These are phyloP conservation scores for Penicillium taxi DNA, from an alignment of 495 filamentous ascomycete species.

Conservation along the genomic window DNA sequence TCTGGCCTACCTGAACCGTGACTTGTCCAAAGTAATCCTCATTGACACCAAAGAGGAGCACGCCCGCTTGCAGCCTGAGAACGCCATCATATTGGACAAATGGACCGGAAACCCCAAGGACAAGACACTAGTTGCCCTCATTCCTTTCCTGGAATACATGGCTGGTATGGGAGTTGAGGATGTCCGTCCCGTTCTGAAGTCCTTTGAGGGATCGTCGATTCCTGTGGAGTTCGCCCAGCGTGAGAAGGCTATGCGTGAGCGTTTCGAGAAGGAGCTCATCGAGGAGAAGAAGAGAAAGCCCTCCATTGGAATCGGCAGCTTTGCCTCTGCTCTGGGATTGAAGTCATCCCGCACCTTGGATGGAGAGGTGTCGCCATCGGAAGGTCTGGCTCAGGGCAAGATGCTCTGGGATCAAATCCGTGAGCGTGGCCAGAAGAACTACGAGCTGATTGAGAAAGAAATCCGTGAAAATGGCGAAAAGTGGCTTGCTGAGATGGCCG, in stretches of 20 bases:
- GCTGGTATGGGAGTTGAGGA: constrained; percentile 86
- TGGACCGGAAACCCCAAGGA: constrained; percentile 82
- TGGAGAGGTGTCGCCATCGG: constrained; percentile 59
- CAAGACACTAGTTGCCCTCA: constrained; percentile 73
- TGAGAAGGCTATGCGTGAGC: constrained; percentile 73
- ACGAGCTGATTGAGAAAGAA: constrained; percentile 78
- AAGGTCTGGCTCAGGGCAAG: constrained; percentile 79
- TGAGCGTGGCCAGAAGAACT: constrained; percentile 82
- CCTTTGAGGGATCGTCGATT: constrained; percentile 81
- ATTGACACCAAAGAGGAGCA: constrained; percentile 79
- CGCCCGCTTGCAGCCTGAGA: constrained; percentile 79
- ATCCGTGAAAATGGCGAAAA: constrained; percentile 87
- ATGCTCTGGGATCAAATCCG: constrained; percentile 90
- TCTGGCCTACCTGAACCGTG: constrained; percentile 90
- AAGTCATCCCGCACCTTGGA: constrained; percentile 50
- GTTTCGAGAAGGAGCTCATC: constrained; percentile 70
- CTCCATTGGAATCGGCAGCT: constrained; percentile 48
- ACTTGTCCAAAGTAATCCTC: constrained; percentile 87
- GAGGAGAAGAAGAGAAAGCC: constrained; percentile 58
- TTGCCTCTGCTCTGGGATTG: constrained; percentile 66
- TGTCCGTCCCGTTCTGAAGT: constrained; percentile 74
- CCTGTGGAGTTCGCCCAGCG: constrained; percentile 80
- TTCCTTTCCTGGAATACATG: constrained; percentile 94
- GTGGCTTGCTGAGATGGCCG: constrained; percentile 87
- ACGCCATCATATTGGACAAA: constrained; percentile 81